Evolutionary conservation across 176 grass and related monocot species (phyloP), one percentile per base, ranked within the genome.

Genomic region (Tuctoria greenei): DNA sequence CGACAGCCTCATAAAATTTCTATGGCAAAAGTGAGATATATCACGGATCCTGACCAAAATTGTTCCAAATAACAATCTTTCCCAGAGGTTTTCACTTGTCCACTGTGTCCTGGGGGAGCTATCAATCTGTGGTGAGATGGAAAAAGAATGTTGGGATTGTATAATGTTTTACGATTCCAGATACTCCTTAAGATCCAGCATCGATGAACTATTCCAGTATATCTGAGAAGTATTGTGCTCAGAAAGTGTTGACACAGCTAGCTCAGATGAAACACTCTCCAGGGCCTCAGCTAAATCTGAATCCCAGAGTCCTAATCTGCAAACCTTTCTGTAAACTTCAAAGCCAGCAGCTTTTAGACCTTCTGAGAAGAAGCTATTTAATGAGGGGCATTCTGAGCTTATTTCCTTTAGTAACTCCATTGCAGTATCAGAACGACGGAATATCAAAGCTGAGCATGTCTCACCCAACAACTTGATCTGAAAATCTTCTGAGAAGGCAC

Each of bases 281-380:
- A 98, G 76, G 44, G 82, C 90, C 74, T 98, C 86, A 27, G 84
- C 82, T 81, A 98, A 84, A 51, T 88, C 72, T 61, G 79, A 88
- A 74, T 86, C 91, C 91, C 95, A 92, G 58, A 92, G 83, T 38
- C 95, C 95, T 72, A 74, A 86, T 60, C 66, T 87, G 81, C 91
- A 98, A 66, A 87, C 79, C 67, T 93, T 94, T 61, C 67, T 83
- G 76, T 98, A 98, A 13, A 86, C 79, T 31, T 87, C 80, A 82
- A 87, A 98, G 28, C 82, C 84, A 49, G 82, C 86, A 72, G 80
- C 84, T 90, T 68, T 90, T 55, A 98, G 68, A 66, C 91, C 93
- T 69, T 97, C 79, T 60, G 86, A 89, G 41, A 86, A 67, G 79
- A 88, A 89, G 74, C 69, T 69, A 61, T 66, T 61, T 43, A 90